A percentile compares a stretch with the other conserved stretches of the same genome.
phyloP scores from a whole-genome alignment of 768 basidiomycete species.

The Suillus bovinus region DNA sequence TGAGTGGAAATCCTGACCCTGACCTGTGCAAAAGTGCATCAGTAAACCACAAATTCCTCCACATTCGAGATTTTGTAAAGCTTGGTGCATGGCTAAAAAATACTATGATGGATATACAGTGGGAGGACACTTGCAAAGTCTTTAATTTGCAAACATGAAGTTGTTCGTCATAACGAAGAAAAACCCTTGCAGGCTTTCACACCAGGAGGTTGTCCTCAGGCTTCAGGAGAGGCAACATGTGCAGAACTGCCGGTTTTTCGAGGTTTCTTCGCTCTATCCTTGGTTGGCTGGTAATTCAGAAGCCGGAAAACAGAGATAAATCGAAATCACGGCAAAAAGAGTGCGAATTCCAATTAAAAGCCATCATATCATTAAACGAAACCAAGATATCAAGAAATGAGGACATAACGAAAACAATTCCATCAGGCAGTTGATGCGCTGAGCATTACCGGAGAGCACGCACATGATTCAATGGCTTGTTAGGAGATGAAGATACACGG shows the following conservation, averaged over 20 bases:
- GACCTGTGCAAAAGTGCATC: too few species aligned
- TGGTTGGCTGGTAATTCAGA: conserved; percentile 59
- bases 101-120: too few species aligned
- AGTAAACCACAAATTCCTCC: too few species aligned
- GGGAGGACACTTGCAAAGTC: too few species aligned
- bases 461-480: conserved; percentile 81
- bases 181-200: too few species aligned
- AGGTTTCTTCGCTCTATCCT: conserved; percentile 69
- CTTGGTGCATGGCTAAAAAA: too few species aligned
- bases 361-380: conserved; percentile 32
- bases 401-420: conserved; percentile 18
- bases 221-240: conserved; percentile 11
- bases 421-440: conserved; percentile 48
- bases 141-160: too few species aligned
- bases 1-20: too few species aligned
- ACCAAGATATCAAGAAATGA: conserved; percentile 11
- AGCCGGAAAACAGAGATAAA: conserved; percentile 17
- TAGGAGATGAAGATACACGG: conserved; percentile 42
- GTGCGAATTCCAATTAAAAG: conserved; percentile 26
- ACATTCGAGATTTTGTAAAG: too few species aligned
- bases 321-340: conserved; percentile 20
- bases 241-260: conserved; percentile 41
- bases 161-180: too few species aligned
- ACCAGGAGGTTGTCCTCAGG: background rate
- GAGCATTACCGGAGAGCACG: conserved; percentile 73